These are phyloP conservation scores for Decorospora gaudefroyi DNA, from an alignment of 2,329 filamentous ascomycete genomes.

Conservation along the genomic window DNA sequence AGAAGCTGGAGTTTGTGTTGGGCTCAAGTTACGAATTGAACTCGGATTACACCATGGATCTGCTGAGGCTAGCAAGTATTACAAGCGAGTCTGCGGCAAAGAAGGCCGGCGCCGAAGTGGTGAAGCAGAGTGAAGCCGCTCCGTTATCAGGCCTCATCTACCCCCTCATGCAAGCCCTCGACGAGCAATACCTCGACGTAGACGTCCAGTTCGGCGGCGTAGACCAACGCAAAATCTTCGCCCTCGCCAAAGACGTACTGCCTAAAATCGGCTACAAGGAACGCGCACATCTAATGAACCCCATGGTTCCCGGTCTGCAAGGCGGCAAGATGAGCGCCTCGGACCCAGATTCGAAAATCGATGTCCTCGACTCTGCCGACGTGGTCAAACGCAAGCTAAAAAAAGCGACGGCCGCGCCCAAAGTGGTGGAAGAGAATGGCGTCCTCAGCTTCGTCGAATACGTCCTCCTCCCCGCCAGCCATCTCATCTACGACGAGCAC, in stretches of 20 bases:
- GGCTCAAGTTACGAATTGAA: conserved; percentile 80
- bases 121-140: conserved; percentile 85
- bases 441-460: conserved; percentile 84
- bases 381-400: conserved; percentile 67
- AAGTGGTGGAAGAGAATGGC: conserved; percentile 81
- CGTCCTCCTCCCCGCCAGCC: conserved; percentile 77
- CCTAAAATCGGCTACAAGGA: conserved; percentile 82
- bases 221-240: conserved; percentile 90
- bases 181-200: conserved; percentile 80
- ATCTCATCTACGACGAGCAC: conserved; percentile 59
- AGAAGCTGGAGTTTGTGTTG: conserved; percentile 79
- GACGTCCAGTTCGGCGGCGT: conserved; percentile 80
- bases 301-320: conserved; percentile 86
- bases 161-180: conserved; percentile 85
- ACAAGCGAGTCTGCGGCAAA: conserved; percentile 80
- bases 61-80: conserved; percentile 74
- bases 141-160: conserved; percentile 77
- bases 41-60: conserved; percentile 78
- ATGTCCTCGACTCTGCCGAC: conserved; percentile 81
- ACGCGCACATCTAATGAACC: conserved; percentile 75
- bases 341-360: conserved; percentile 82
- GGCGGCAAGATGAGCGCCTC: conserved; percentile 78
- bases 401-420: conserved; percentile 80
- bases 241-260: conserved; percentile 79
- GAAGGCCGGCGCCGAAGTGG: conserved; percentile 89